Conservation (phyloP, 2,329 filamentous ascomycete genomes). For the Herpomyces periplanetae region DNA sequence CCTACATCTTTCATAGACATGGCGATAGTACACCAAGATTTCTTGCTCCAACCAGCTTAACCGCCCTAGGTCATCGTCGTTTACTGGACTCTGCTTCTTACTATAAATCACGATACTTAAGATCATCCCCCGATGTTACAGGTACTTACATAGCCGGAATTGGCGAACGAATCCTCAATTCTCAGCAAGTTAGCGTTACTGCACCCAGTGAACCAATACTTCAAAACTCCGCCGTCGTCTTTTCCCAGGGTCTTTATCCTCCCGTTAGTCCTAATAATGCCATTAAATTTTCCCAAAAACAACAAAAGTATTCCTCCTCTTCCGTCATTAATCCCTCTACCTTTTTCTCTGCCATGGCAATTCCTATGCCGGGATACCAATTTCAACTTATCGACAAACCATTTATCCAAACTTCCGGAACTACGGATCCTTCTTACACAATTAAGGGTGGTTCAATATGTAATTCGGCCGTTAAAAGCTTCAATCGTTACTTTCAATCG, state of each 20-base stretch:
- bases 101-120: conserved; percentile 37
- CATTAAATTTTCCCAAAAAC: conserved; percentile 13
- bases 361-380: conserved; percentile 49
- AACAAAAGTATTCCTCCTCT: no score
- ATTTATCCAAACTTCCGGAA: conserved; percentile 13
- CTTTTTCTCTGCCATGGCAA: conserved; percentile 18
- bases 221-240: conserved; percentile 35
- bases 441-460: conserved; percentile 17
- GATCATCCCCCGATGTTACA: conserved; percentile 14
- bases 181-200: conserved; percentile 27
- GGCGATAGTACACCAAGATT: conserved; percentile 54
- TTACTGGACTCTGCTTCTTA: conserved; percentile 29
- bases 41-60: conserved; percentile 27
- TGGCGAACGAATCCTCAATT: conserved; percentile 20
- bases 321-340: conserved; percentile 27
- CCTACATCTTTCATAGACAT: conserved; percentile 28
- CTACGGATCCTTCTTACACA: conserved; percentile 17
- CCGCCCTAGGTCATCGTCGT: conserved; percentile 36
- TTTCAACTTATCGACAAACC: conserved; percentile 31
- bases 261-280: conserved; percentile 15
- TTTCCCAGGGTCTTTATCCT: conserved; percentile 56
- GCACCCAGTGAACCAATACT: conserved; percentile 37
- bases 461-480: conserved; percentile 15
- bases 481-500: conserved; percentile 16
- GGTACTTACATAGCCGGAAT: conserved; percentile 24